A percentile compares a stretch with the other conserved stretches of the same genome.
Evolutionary conservation across 78 protist genomes (phyloP).

Genomic region (Cavenderia fasciculata): DNA sequence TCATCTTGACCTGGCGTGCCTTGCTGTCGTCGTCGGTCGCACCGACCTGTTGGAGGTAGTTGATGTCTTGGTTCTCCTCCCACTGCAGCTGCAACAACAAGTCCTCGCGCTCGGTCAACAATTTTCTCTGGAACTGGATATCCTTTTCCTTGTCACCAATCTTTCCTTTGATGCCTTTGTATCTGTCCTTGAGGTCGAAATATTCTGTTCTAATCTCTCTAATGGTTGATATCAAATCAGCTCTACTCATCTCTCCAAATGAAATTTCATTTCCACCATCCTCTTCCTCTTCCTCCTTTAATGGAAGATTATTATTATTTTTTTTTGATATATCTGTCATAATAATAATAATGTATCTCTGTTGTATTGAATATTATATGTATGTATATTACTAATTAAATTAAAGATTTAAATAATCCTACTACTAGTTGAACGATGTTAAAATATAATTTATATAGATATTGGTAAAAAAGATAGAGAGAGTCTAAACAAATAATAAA

Average conservation of each 20-base stretch:
- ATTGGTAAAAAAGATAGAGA: no score
- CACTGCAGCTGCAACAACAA: constrained; percentile 59
- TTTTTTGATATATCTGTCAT: neutral
- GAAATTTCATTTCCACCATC: constrained; percentile 44
- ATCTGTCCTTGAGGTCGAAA: constrained; percentile 21
- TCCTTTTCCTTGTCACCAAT: constrained; percentile 17
- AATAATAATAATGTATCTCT: neutral
- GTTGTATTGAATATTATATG: neutral
- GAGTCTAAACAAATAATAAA: no score
- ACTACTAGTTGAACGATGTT: no score
- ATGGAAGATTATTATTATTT: neutral
- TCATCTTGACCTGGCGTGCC: constrained; percentile 11
- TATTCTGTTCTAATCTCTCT: constrained; percentile 63
- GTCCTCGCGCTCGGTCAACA: constrained; percentile 66
- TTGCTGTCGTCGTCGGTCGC: neutral
- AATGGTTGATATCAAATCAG: constrained; percentile 26
- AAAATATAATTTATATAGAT: neutral
- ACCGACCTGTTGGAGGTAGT: constrained; percentile 34
- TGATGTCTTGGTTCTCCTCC: constrained; percentile 57
- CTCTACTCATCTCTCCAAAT: constrained; percentile 4
- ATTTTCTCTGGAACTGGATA: constrained; percentile 43
- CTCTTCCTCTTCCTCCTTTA: constrained; percentile 17
- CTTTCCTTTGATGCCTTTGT: neutral
- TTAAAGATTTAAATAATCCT: no score
- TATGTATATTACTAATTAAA: neutral